phyloP scores from a whole-genome alignment of 2,329 filamentous ascomycete species.

The Stromatinia cepivora region DNA sequence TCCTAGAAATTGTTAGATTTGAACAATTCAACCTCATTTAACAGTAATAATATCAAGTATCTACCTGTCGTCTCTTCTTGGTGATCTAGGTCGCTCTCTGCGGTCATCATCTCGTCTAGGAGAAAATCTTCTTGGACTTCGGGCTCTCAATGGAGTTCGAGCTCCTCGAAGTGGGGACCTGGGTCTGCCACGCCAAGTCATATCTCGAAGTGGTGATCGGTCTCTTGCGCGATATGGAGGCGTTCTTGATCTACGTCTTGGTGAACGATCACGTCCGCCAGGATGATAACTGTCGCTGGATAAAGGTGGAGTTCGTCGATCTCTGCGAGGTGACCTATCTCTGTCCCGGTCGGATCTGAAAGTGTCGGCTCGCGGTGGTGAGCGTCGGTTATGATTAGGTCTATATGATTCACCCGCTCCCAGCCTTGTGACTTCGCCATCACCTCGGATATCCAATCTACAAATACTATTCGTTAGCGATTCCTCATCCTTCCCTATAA shows the following conservation, averaged over 20 bases:
- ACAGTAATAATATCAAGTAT: not conserved
- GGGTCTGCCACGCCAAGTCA: constrained; percentile 35
- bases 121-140: constrained; percentile 41
- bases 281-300: constrained; percentile 38
- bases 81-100: constrained; percentile 43
- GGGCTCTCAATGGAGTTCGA: constrained; percentile 43
- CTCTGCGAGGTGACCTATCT: constrained; percentile 34
- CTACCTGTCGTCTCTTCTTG: constrained; percentile 39
- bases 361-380: constrained; percentile 37
- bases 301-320: constrained; percentile 34
- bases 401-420: constrained; percentile 42
- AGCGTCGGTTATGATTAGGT: constrained; percentile 35
- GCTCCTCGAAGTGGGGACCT: constrained; percentile 32
- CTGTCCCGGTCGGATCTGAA: constrained; percentile 35
- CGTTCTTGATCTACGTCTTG: constrained; percentile 39
- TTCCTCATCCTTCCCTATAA: not conserved
- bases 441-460: constrained; percentile 33
- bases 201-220: constrained; percentile 34
- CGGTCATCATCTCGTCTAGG: constrained; percentile 43
- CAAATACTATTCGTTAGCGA: constrained; percentile 24
- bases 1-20: constrained; percentile 30
- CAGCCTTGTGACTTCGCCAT: constrained; percentile 41
- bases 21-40: not conserved
- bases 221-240: constrained; percentile 36
- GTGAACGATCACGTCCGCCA: constrained; percentile 36